Percentiles rank a stretch among this genome's conserved stretches.
Conservation (phyloP, 177 flowering plant species). For the Vitis hybrid region DNA sequence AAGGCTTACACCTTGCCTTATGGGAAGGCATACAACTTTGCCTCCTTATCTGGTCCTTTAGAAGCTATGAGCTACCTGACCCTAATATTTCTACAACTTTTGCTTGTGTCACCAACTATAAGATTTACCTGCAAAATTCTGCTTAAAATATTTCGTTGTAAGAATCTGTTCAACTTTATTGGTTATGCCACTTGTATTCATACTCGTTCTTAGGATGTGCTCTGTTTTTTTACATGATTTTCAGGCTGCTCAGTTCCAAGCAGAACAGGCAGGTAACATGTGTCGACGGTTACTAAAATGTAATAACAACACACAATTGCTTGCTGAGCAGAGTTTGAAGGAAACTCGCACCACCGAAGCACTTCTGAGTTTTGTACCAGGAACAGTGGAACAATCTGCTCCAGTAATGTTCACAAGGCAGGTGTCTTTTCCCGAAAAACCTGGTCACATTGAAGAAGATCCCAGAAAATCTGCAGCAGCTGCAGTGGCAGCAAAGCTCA, state of each 20-base stretch:
- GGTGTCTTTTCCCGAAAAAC: slow-evolving; percentile 34
- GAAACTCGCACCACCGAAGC: slow-evolving; percentile 36
- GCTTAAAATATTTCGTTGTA: no score
- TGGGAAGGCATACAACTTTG: no score
- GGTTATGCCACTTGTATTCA: neutral
- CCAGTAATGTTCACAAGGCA: slow-evolving; percentile 59
- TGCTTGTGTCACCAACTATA: no score
- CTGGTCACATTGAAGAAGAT: slow-evolving; percentile 53
- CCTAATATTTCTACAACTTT: no score
- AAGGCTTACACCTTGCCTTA: no score
- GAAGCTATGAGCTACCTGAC: no score
- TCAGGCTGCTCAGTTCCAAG: slow-evolving; percentile 59
- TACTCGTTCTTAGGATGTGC: neutral
- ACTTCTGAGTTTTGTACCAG: slow-evolving; percentile 31
- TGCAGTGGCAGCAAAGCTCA: slow-evolving; percentile 88
- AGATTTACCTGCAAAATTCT: no score
- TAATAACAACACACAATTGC: slow-evolving; percentile 27
- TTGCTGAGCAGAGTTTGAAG: slow-evolving; percentile 40
- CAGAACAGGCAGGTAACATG: slow-evolving; percentile 51
- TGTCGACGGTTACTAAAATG: slow-evolving; percentile 42
- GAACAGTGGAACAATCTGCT: slow-evolving; percentile 54
- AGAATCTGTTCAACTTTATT: no score
- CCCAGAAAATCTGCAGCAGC: slow-evolving; percentile 85
- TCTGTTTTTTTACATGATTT: slow-evolving; percentile 1
- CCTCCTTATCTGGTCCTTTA: no score